phyloP scores from a whole-genome alignment of 2,329 filamentous ascomycete genomes.

The Apiospora kogelbergensis region DNA sequence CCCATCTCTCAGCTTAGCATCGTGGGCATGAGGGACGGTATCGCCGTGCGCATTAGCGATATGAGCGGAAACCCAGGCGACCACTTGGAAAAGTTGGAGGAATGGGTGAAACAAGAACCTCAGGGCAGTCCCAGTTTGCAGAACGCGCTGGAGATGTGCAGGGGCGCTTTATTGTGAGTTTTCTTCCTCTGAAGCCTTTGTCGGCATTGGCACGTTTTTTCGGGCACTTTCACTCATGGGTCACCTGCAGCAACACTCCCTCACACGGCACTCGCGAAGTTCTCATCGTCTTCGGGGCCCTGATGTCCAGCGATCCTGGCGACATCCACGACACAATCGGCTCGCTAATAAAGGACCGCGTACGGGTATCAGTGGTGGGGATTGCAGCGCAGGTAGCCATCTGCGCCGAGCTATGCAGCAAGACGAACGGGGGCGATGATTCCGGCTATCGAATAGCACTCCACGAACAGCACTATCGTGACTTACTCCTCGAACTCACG shows the following conservation, averaged over 20 bases:
- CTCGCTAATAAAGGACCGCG: slow-evolving; percentile 75
- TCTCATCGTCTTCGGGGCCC: slow-evolving; percentile 85
- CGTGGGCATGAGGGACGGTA: slow-evolving; percentile 88
- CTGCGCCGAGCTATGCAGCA: slow-evolving; percentile 83
- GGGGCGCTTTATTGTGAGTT: slow-evolving; percentile 79
- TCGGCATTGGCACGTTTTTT: not conserved
- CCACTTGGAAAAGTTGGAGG: slow-evolving; percentile 75
- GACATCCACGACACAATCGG: slow-evolving; percentile 92
- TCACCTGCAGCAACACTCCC: slow-evolving; percentile 69
- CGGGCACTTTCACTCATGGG: slow-evolving; percentile 9
- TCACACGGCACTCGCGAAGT: slow-evolving; percentile 92
- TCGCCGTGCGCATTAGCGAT: slow-evolving; percentile 82
- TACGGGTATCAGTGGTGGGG: slow-evolving; percentile 86
- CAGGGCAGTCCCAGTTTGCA: slow-evolving; percentile 80
- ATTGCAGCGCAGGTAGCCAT: slow-evolving; percentile 90
- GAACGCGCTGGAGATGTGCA: slow-evolving; percentile 93
- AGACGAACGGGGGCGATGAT: slow-evolving; percentile 80
- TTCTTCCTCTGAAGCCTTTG: not conserved
- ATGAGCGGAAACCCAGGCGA: slow-evolving; percentile 89
- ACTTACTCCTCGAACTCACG: slow-evolving; percentile 84
- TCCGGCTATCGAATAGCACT: slow-evolving; percentile 80
- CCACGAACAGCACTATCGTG: slow-evolving; percentile 83
- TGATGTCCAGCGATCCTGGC: slow-evolving; percentile 87
- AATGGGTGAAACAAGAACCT: slow-evolving; percentile 64
- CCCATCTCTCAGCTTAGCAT: slow-evolving; percentile 95